Base-by-base conservation (phyloP, 202 grass and related monocot genomes). In the Hordeum pubiflorum region DNA sequence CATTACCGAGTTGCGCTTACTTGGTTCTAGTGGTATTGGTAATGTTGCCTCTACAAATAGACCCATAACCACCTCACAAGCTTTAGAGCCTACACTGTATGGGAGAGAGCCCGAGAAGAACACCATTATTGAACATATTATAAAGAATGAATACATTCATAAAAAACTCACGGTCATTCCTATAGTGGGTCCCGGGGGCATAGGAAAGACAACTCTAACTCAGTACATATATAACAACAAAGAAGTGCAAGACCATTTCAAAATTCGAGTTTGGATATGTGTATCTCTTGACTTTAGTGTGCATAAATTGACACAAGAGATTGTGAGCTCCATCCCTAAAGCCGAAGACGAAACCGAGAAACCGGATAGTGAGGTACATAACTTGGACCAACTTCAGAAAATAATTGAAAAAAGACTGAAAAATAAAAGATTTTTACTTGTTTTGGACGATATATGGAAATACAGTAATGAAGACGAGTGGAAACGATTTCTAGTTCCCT, bases 361-460 rank as follows among this genome's bases (percentile, higher is more conserved):
- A 33, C 3, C 4, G 50, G 17, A 46, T 82, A 36, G 1, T 59
- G 4, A 13, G 21, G 12, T 7, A 9, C 13, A 57, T 1, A 69
- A 23, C 21, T 27, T 80, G 9, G 77, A 79, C 62, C 62, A 79
- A 67, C 20, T 88, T 14, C 62, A 83, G 32, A 23, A 56, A 29
- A 21, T 71, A 1, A 20, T 84, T 29, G 23, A 60, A 22, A 38
- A 58, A 39, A 68, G 77, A 33, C 36, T 79, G 9, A 24, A 21
- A 74, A 15, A 39, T 21, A 84, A 32, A 74, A 68, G 38, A n/a
- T 64, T 92, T 52, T 79, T 92, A 41, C 29, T 92, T 56, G 83
- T 92, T 31, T 75, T 92, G 65, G 90, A 92, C 87, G 87, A 89
- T 58, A 79, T 79, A 21, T 85, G 85, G 89, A 72, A 48, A 27